These are phyloP conservation scores for Spongispora temasekensis DNA, from an alignment of 1,284 basidiomycete species.

Conservation along the genomic window DNA sequence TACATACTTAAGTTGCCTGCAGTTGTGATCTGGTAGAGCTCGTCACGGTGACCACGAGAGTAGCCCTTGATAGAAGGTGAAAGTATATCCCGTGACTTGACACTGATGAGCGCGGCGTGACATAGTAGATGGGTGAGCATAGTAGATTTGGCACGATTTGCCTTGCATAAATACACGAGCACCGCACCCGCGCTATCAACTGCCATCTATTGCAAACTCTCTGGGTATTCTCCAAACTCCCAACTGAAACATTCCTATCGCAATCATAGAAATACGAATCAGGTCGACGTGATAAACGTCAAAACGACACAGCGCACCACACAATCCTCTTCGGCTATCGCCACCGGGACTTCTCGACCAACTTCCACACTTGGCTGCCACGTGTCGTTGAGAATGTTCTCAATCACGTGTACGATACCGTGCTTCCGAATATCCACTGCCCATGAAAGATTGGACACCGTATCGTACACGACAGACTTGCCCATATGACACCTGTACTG, in stretches of 20 bases:
- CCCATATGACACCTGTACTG: slow-evolving; percentile 84
- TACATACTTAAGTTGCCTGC: too few relatives aligned
- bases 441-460: slow-evolving; percentile 85
- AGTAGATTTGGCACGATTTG: too few relatives aligned
- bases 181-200: too few relatives aligned
- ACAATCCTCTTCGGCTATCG: slow-evolving; percentile 56
- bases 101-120: too few relatives aligned
- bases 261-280: neutral
- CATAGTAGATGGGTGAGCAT: too few relatives aligned
- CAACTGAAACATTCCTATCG: slow-evolving; percentile 67
- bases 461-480: slow-evolving; percentile 86
- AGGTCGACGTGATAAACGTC: slow-evolving; percentile 4
- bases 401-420: slow-evolving; percentile 81
- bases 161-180: too few relatives aligned
- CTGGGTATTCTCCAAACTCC: slow-evolving; percentile 62
- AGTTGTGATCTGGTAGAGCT: too few relatives aligned
- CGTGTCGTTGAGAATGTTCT: slow-evolving; percentile 71
- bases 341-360: slow-evolving; percentile 62
- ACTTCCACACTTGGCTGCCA: slow-evolving; percentile 66
- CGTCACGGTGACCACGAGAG: too few relatives aligned
- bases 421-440: slow-evolving; percentile 80
- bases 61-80: too few relatives aligned
- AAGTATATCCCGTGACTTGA: too few relatives aligned
- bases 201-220: neutral
- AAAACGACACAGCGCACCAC: slow-evolving; percentile 45